Percentiles rank a stretch among this genome's conserved stretches.
Conservation (phyloP, 139 green algal species). For the Chlamydomonas incerta region DNA sequence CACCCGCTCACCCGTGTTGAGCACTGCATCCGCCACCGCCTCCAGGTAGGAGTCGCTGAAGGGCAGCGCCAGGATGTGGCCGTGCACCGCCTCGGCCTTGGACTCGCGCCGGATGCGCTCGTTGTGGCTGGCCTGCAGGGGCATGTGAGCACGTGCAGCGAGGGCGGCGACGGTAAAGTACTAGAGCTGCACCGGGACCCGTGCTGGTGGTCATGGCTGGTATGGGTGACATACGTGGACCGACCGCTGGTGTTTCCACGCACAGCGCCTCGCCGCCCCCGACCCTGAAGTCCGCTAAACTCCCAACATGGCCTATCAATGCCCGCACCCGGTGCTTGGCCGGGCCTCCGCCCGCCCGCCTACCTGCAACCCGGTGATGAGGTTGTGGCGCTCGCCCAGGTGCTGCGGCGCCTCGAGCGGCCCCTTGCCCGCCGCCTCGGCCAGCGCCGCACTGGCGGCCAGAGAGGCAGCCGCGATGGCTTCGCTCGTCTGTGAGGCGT, state of each 20-base stretch:
- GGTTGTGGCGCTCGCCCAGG: slow-evolving; percentile 53
- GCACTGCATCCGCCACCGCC: slow-evolving; percentile 54
- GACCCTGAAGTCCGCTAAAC: too few species aligned
- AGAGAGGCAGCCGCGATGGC: slow-evolving; percentile 30
- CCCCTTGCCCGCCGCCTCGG: slow-evolving; percentile 13
- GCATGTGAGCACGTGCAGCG: not conserved
- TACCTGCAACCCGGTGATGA: slow-evolving; percentile 63
- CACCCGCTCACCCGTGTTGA: slow-evolving; percentile 60
- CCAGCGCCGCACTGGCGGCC: slow-evolving; percentile 33
- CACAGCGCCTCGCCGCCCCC: too few species aligned
- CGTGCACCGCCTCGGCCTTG: slow-evolving; percentile 49
- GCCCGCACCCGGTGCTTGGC: too few species aligned
- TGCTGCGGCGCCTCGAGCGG: slow-evolving; percentile 28
- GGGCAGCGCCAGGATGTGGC: slow-evolving; percentile 68
- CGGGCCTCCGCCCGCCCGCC: not conserved
- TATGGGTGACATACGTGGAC: too few species aligned
- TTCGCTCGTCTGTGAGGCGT: not conserved
- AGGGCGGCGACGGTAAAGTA: too few species aligned
- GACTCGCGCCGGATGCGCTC: slow-evolving; percentile 56
- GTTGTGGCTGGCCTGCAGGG: slow-evolving; percentile 62
- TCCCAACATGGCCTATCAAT: too few species aligned
- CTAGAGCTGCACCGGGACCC: too few species aligned
- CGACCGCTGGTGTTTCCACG: too few species aligned
- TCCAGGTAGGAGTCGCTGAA: slow-evolving; percentile 66
- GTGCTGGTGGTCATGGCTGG: too few species aligned